Evolutionary conservation across 495 filamentous ascomycete species (phyloP).

Genomic region (Lepidopterella palustris): DNA sequence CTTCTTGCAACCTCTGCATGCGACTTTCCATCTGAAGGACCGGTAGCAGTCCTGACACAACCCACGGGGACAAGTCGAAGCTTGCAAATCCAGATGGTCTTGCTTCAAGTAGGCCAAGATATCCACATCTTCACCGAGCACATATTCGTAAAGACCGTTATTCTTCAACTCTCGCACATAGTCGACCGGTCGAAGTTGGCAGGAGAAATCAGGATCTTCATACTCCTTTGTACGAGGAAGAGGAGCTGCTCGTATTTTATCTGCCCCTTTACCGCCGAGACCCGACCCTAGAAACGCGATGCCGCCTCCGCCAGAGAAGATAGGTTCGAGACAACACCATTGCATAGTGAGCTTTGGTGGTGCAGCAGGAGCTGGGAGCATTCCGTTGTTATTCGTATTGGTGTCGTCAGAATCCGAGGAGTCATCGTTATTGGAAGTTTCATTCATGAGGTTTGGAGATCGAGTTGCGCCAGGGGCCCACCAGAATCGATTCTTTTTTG

Average conservation of each 20-base stretch:
- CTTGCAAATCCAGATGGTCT: constrained; percentile 47
- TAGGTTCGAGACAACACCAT: constrained; percentile 59
- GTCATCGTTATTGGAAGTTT: constrained; percentile 36
- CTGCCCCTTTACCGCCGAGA: constrained; percentile 47
- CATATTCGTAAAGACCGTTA: constrained; percentile 24
- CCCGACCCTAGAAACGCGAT: constrained; percentile 48
- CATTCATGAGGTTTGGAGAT: constrained; percentile 54
- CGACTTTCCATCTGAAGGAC: constrained; percentile 52
- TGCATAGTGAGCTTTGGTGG: constrained; percentile 47
- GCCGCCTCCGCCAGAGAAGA: constrained; percentile 56
- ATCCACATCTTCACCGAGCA: constrained; percentile 28
- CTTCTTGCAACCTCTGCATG: constrained; percentile 52
- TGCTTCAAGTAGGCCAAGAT: constrained; percentile 36
- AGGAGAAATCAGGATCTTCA: constrained; percentile 48
- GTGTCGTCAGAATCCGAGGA: constrained; percentile 27
- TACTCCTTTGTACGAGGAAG: constrained; percentile 49
- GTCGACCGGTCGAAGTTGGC: constrained; percentile 18
- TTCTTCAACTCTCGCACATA: constrained; percentile 27
- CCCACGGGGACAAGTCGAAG: constrained; percentile 50
- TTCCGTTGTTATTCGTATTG: constrained; percentile 32
- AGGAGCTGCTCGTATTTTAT: constrained; percentile 52
- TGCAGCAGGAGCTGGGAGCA: constrained; percentile 22
- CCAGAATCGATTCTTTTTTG: constrained; percentile 41
- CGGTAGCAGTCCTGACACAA: constrained; percentile 55
- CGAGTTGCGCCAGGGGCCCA: constrained; percentile 51